Evolutionary conservation across 1,284 basidiomycete species (phyloP), one percentile per base, ranked within the genome.

Genomic region (Moniliophthora roreri): DNA sequence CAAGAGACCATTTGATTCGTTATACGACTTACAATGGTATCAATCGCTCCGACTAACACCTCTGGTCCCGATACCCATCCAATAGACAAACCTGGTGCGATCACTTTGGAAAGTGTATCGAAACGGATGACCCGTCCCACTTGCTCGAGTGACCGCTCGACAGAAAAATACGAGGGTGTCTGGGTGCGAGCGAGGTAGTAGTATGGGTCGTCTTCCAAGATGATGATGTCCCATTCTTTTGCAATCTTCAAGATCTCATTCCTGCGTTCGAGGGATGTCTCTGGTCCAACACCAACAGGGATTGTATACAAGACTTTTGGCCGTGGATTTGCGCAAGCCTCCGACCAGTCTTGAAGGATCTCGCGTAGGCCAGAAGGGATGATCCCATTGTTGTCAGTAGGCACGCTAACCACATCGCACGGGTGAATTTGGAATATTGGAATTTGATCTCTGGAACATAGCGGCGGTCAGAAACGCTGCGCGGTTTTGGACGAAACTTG

Each of bases 191-290:
- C 10, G 18, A 46, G 24, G 13, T 46, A 32, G 16, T 46, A 46
- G n/a, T 32, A 46, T 4, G 24, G 44, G 44, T 46, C 44, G 44
- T 46, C 44, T 32, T 46, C 44, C 16, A 46, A n/a, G 7, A 46
- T n/a, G 44, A 46, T 32, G 13, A 46, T 32, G 24, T 32, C 44
- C 24, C 26, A 28, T 16, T 32, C 28, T 15, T 32, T 46, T 15
- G 24, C 23, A 15, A 46, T 32, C 24, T 32, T 46, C 44, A 46
- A 46, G 13, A 46, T n/a, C 16, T 24, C 26, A 8, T 28, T 15
- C 24, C 24, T 46, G 13, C 44, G 21, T 18, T 46, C 24, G 3
- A 23, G 23, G 13, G 21, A 32, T 2, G 44, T 46, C 18, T 10
- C 26, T 26, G 44, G 15, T 7, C 44, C 44, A n/a, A 46, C 44